These are phyloP conservation scores for Microbotryum saponariae DNA, from an alignment of 1,284 basidiomycete species.

Conservation along the genomic window DNA sequence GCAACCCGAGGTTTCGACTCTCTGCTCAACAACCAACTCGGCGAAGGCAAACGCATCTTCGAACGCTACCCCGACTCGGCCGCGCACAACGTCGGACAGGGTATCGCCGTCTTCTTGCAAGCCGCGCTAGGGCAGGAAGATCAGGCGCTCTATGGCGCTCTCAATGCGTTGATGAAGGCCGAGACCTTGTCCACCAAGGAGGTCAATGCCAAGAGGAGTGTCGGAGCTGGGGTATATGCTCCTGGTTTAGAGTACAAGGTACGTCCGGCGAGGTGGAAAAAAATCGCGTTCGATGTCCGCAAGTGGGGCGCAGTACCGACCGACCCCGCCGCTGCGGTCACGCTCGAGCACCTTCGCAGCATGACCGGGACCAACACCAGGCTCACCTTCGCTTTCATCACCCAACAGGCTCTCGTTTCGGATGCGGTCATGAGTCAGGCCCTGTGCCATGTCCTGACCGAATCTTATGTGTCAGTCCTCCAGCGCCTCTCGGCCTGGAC, in stretches of 20 bases:
- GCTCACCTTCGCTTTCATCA: too few relatives aligned
- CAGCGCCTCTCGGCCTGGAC: background rate
- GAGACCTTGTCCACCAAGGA: constrained; percentile 16
- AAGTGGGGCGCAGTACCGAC: too few relatives aligned
- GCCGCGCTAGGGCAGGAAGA: constrained; percentile 31
- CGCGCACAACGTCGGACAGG: constrained; percentile 25
- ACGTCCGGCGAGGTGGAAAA: background rate
- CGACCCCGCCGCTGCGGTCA: background rate
- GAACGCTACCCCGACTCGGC: constrained; percentile 10
- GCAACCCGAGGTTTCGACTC: constrained; percentile 18
- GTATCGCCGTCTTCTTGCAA: constrained; percentile 29
- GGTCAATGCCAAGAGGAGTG: constrained; percentile 13
- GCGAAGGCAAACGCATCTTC: constrained; percentile 11
- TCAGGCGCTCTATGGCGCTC: constrained; percentile 18
- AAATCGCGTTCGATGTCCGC: too few relatives aligned
- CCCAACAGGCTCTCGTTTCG: constrained; percentile 21
- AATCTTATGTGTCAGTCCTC: constrained; percentile 20
- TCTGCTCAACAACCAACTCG: constrained; percentile 31
- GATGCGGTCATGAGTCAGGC: constrained; percentile 31
- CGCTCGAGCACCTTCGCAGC: background rate
- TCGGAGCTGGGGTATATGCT: constrained; percentile 14
- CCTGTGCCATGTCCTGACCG: constrained; percentile 30
- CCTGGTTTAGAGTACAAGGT: constrained; percentile 32
- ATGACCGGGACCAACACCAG: background rate
- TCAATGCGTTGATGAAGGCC: constrained; percentile 25